Evolutionary conservation across 2,329 filamentous ascomycete genomes (phyloP).

Genomic region (Aspergillus ochraceoroseus): DNA sequence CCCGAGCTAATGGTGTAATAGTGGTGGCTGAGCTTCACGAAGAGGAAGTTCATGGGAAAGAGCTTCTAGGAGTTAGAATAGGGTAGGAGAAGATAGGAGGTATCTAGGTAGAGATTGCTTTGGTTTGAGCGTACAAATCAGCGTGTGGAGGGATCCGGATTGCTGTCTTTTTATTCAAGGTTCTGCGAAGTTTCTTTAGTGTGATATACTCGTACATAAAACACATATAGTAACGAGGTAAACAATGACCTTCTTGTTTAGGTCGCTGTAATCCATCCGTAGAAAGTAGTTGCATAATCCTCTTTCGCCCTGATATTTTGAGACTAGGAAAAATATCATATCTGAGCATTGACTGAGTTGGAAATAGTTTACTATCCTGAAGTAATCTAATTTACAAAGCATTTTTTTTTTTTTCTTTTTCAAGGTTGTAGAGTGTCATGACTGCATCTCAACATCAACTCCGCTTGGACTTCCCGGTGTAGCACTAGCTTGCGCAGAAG

Average conservation of each 20-base stretch:
- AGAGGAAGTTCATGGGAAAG: constrained; percentile 99
- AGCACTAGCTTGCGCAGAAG: constrained; percentile 18
- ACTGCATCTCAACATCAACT: constrained; percentile 31
- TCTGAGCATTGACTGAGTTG: neutral
- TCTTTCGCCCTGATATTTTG: too few relatives aligned
- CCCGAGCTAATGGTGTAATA: constrained; percentile 47
- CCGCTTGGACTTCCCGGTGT: constrained; percentile 17
- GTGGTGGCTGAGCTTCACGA: constrained; percentile 99
- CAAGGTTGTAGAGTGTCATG: constrained; percentile 14
- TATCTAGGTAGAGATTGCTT: constrained; percentile 13
- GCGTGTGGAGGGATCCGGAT: constrained; percentile 19
- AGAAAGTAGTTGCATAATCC: neutral
- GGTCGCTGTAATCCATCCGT: neutral
- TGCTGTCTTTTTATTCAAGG: constrained; percentile 5
- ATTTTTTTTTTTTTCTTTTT: neutral
- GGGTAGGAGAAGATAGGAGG: too few relatives aligned
- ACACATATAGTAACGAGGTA: neutral
- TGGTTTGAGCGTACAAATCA: constrained; percentile 17
- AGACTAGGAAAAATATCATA: too few relatives aligned
- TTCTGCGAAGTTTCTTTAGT: constrained; percentile 6
- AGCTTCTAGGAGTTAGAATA: constrained; percentile 53
- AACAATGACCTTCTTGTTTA: neutral
- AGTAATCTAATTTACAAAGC: constrained; percentile 3
- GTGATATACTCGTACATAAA: constrained; percentile 15
- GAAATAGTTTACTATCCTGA: neutral